phyloP scores from a whole-genome alignment of 495 filamentous ascomycete genomes.

The Chaetomium fimeti region DNA sequence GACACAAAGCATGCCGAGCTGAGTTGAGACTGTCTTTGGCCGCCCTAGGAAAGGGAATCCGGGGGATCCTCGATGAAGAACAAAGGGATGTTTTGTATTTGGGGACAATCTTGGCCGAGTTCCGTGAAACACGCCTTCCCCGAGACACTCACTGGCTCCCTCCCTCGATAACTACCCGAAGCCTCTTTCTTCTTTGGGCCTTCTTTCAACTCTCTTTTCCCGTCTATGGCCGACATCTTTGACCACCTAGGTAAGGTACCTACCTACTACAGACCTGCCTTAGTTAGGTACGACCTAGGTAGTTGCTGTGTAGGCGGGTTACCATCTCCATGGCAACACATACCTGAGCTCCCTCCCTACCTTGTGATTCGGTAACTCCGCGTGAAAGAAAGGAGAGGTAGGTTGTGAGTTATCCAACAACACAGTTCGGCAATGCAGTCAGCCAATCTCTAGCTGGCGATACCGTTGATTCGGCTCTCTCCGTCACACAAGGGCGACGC shows the following conservation, averaged over 20 bases:
- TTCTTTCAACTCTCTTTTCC: too few relatives aligned
- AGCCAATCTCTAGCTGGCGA: neutral
- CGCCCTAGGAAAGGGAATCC: neutral
- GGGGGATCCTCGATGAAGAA: neutral
- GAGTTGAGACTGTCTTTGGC: neutral
- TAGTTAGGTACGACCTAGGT: too few relatives aligned
- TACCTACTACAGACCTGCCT: too few relatives aligned
- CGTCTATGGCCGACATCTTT: too few relatives aligned
- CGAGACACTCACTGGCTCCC: neutral
- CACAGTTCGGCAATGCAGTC: neutral
- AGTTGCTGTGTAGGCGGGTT: too few relatives aligned
- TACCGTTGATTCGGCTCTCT: neutral
- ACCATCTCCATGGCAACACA: neutral
- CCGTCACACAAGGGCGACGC: neutral
- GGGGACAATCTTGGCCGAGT: too few relatives aligned
- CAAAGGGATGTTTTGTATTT: neutral
- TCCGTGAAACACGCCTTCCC: neutral
- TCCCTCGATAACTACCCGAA: neutral
- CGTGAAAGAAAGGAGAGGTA: neutral
- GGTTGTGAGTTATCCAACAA: too few relatives aligned
- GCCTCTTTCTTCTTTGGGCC: too few relatives aligned
- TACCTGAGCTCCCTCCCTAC: neutral
- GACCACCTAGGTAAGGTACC: too few relatives aligned
- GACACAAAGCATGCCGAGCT: slow-evolving; percentile 7
- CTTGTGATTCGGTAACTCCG: neutral